Conservation (phyloP, 345 rosid genomes). For the Salix purpurea region DNA sequence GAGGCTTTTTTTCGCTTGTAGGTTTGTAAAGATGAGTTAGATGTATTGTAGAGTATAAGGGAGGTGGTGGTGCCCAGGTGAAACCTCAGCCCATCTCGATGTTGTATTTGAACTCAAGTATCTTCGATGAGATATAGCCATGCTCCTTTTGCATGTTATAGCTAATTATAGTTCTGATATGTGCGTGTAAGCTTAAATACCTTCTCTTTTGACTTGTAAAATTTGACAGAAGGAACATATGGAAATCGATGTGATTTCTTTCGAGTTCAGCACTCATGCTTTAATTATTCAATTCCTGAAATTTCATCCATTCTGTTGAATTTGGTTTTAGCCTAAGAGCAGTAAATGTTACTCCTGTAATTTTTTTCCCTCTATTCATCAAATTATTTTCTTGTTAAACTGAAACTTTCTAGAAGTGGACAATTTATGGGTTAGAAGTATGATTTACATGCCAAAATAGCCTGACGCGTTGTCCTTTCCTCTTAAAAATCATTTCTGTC, state of each 20-base stretch:
- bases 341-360: too few relatives aligned
- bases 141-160: background rate
- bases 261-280: background rate
- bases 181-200: too few relatives aligned
- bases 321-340: too few relatives aligned
- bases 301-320: background rate
- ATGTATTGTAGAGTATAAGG: constrained; percentile 21
- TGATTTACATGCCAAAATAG: too few relatives aligned
- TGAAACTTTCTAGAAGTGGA: too few relatives aligned
- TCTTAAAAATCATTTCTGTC: too few relatives aligned
- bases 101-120: constrained; percentile 15
- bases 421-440: too few relatives aligned
- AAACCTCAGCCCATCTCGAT: constrained; percentile 20
- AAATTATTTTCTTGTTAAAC: too few relatives aligned
- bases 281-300: background rate
- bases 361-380: too few relatives aligned
- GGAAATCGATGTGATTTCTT: background rate
- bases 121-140: background rate
- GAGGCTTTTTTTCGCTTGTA: background rate
- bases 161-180: too few relatives aligned
- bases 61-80: constrained; percentile 24
- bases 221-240: background rate
- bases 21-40: constrained; percentile 33
- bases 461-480: too few relatives aligned
- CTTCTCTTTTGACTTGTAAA: background rate